Evolutionary conservation across 352 stramenopile genomes (phyloP), one percentile per base, ranked within the genome.

Genomic region (Phytophthora podocarpi): DNA sequence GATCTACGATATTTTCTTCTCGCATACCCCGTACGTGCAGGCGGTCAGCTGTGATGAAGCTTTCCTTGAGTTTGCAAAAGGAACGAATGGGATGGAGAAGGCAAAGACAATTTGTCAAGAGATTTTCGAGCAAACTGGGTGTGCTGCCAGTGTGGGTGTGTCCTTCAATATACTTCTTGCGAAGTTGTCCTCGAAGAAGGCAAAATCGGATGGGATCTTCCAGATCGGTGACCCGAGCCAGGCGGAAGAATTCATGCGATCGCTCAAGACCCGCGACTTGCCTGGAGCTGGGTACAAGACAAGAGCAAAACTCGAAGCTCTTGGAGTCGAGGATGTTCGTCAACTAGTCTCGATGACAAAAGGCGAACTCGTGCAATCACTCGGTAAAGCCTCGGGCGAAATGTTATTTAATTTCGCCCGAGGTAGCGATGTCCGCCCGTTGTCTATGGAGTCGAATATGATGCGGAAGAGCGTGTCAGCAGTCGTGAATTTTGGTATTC

Each of bases 41-140:
- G 82, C 91, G n/a, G 89, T 98, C 16, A 98, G 93, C 30, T 98
- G 96, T 60, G 96, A 99, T 67, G 96, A 99, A 84, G 88, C 91
- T 0, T 98, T 97, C 54, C 65, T 99, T 21, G 93, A 98, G 70
- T 89, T 92, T 70, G 76, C 60, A 4, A 64, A 65, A 24, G 73
- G 72, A 46, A 83, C 78, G 1, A 67, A 92, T 51, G 84, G 82
- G n/a, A 43, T 88, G 16, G 58, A 68, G 31, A 96, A 94, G 61
- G 81, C 91, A 15, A 70, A 79, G 11, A 36, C 67, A 3, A 87
- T 96, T 47, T 84, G 89, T 11, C 23, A 80, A 15, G 59, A 82
- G n/a, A 91, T 96, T 34, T 76, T 72, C 1, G 59, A 87, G 6
- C 77, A 85, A 27, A 98, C 93, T 8, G 58, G 86, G 10, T 99